Evolutionary conservation across 2,329 filamentous ascomycete genomes (phyloP).

Genomic region (Emergomyces africanus): DNA sequence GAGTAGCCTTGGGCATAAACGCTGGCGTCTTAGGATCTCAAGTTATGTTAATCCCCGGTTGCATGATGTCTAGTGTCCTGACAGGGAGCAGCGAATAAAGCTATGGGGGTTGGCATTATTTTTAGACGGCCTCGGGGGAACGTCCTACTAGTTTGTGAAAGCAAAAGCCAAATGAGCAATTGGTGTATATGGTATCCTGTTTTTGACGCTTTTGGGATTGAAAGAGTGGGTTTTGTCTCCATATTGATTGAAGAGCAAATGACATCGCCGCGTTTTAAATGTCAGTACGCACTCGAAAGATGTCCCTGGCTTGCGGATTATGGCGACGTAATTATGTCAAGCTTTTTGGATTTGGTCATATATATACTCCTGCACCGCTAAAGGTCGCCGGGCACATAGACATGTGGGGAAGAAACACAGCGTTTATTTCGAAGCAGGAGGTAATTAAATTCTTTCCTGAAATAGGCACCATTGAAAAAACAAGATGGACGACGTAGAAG

Average conservation of each 20-base stretch:
- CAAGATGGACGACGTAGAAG: too few relatives aligned
- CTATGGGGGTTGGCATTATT: background rate
- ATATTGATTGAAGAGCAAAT: background rate
- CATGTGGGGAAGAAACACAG: too few relatives aligned
- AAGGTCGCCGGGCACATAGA: too few relatives aligned
- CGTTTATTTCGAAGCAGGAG: too few relatives aligned
- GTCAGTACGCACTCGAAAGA: background rate
- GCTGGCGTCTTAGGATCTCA: too few relatives aligned
- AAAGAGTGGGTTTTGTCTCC: background rate
- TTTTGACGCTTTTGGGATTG: background rate
- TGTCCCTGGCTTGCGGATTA: background rate
- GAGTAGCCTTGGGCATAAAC: too few relatives aligned
- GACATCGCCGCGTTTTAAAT: background rate
- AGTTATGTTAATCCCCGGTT: background rate
- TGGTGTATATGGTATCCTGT: too few relatives aligned
- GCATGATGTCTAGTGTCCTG: background rate
- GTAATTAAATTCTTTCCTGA: too few relatives aligned
- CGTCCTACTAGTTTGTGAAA: background rate
- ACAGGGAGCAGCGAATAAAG: background rate
- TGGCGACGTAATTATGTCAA: background rate
- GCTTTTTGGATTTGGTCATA: background rate
- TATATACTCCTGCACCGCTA: too few relatives aligned
- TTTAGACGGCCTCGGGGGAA: background rate
- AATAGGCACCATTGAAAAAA: too few relatives aligned
- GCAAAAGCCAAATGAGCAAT: background rate